Evolutionary conservation across 1,139 yeast genomes (phyloP), one percentile per base, ranked within the genome.

Genomic region (Kazachstania sp.): DNA sequence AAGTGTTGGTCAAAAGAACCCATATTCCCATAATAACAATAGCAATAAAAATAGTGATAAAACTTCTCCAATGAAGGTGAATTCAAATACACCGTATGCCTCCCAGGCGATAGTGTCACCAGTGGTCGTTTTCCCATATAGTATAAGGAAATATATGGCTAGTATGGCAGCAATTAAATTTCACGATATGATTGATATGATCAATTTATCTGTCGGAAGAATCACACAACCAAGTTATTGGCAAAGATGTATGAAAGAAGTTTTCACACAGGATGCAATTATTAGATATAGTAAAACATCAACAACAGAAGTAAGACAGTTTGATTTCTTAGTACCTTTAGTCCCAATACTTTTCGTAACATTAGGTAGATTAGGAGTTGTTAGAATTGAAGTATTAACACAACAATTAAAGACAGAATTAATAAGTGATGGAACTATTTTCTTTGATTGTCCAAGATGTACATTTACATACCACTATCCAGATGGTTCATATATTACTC

Each of bases 401-500:
- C 83, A 84, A 16, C 79, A 84, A 44, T 65, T 85, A 34, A 74
- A 79, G 51, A 83, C 83, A 44, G 85, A 80, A 58, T 81, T 81
- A 3, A 68, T 83, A 60, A 77, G 80, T 41, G 78, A 78, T 55
- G 88, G 88, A 1, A 73, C 81, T 9, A 78, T 83, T 0, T 74
- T 80, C 49, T 70, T 86, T 42, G 81, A 77, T 40, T 75, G 83
- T 29, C 73, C 86, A 9, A 72, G 80, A 45, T 71, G 83, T 42
- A 68, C 75, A 4, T 64, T 81, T 41, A 72, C 76, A 15, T 79
- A 76, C 55, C 71, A 72, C 58, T 85, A 79, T 60, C 65, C 68
- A 3, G 95, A 86, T 64, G 95, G 90, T 0, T 79, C 90, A 1
- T 72, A 74, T 53, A 78, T 84, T n/a, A 72, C 75, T 8, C 73